Evolutionary conservation across 1,284 basidiomycete genomes (phyloP).

Genomic region (Naganishia liquefaciens): DNA sequence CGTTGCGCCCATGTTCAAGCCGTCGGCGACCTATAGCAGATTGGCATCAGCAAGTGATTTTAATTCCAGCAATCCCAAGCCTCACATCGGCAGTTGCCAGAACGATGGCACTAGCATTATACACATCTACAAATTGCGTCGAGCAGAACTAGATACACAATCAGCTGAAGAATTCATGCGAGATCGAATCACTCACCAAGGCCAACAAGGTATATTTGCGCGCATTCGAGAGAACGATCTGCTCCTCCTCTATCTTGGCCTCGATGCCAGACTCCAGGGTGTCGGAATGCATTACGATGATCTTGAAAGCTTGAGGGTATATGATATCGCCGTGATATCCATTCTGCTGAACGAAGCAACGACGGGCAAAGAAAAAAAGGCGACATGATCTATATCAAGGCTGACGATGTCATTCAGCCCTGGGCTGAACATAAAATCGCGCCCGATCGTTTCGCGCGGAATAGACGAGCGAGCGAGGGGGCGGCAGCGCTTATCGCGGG

Average conservation of each 20-base stretch:
- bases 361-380: too few species aligned
- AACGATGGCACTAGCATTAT: conserved; percentile 29
- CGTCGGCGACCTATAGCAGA: conserved; percentile 3
- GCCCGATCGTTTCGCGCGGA: neutral
- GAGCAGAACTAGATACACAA: conserved; percentile 10
- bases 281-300: neutral
- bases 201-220: conserved; percentile 15
- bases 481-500: conserved; percentile 16
- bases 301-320: too few species aligned
- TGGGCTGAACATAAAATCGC: neutral
- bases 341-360: too few species aligned
- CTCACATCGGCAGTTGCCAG: conserved; percentile 24
- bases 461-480: conserved; percentile 8
- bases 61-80: too few species aligned
- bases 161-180: too few species aligned
- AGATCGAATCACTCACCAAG: neutral
- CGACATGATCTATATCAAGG: too few species aligned
- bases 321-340: too few species aligned
- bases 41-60: neutral
- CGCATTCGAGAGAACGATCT: conserved; percentile 18
- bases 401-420: too few species aligned
- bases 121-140: conserved; percentile 31
- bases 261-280: conserved; percentile 1
- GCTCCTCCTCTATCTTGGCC: neutral
- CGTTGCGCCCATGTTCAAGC: conserved; percentile 22